Conservation (phyloP, 768 basidiomycete species). For the Lactarius trivialis region DNA sequence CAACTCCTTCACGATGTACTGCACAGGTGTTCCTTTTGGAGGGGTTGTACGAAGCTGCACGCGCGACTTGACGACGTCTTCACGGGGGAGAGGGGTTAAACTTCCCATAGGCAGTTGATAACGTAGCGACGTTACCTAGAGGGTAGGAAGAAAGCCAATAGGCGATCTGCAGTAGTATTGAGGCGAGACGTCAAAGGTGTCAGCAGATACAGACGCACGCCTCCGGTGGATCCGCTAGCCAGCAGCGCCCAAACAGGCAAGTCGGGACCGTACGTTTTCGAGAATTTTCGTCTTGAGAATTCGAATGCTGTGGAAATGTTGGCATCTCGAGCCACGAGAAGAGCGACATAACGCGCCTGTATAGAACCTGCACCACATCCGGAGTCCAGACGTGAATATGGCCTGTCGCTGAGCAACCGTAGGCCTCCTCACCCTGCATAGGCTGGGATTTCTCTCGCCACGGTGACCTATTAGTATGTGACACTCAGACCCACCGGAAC, state of each 20-base stretch:
- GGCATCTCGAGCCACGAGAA: background rate
- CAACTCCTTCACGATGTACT: constrained; percentile 73
- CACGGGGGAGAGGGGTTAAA: background rate
- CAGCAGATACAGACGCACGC: constrained; percentile 41
- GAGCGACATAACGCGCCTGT: constrained; percentile 37
- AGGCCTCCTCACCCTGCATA: constrained; percentile 65
- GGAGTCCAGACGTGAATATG: background rate
- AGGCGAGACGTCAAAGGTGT: background rate
- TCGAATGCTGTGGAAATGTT: constrained; percentile 60
- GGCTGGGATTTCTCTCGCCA: constrained; percentile 90
- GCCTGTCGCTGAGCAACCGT: no score
- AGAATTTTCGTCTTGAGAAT: constrained; percentile 76
- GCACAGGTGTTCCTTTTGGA: constrained; percentile 63
- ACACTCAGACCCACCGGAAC: background rate
- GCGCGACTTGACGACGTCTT: constrained; percentile 89
- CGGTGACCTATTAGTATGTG: constrained; percentile 55
- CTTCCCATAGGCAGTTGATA: background rate
- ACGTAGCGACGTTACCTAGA: constrained; percentile 41
- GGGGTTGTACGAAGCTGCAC: constrained; percentile 75
- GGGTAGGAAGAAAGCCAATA: constrained; percentile 97
- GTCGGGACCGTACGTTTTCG: constrained; percentile 51
- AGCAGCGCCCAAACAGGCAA: constrained; percentile 83
- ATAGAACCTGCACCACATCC: constrained; percentile 49
- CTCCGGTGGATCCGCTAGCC: constrained; percentile 76
- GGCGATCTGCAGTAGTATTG: constrained; percentile 43